Conservation (phyloP, 805 yeast species). For the Candida piceae region DNA sequence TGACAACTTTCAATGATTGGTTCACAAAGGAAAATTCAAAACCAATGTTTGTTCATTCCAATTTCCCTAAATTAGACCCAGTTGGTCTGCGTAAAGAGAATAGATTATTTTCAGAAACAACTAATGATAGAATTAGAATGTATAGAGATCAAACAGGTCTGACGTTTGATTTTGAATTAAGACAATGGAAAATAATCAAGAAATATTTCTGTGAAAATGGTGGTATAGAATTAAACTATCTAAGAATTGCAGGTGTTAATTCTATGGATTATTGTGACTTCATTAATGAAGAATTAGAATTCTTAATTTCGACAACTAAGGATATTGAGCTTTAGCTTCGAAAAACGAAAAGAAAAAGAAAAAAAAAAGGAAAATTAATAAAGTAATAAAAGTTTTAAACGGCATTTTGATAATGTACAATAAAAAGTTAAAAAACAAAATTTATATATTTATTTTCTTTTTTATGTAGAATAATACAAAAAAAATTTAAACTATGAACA, state of each 20-base stretch:
- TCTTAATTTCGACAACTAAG: slow-evolving; percentile 29
- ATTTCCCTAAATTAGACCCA: slow-evolving; percentile 53
- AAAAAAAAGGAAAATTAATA: too few species aligned
- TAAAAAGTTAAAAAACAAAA: too few species aligned
- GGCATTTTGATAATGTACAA: too few species aligned
- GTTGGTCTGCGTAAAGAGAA: slow-evolving; percentile 31
- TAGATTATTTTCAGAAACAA: slow-evolving; percentile 22
- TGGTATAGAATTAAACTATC: slow-evolving; percentile 22
- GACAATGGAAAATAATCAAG: slow-evolving; percentile 53
- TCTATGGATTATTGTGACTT: slow-evolving; percentile 46
- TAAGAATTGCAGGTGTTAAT: slow-evolving; percentile 20
- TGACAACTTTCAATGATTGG: slow-evolving; percentile 13
- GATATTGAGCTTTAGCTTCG: slow-evolving; percentile 4
- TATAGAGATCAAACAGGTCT: slow-evolving; percentile 27
- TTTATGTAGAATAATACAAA: too few species aligned
- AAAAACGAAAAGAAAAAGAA: too few species aligned
- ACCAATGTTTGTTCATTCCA: slow-evolving; percentile 45
- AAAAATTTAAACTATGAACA: too few species aligned
- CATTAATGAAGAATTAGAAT: slow-evolving; percentile 41
- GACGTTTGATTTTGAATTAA: slow-evolving; percentile 51
- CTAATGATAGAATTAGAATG: slow-evolving; percentile 22
- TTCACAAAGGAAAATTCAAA: slow-evolving; percentile 22
- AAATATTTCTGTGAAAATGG: slow-evolving; percentile 27
- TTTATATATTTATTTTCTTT: too few species aligned
- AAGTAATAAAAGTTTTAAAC: too few species aligned